Evolutionary conservation across 768 basidiomycete species (phyloP).

Genomic region (Xerocomellus chrysenteron): DNA sequence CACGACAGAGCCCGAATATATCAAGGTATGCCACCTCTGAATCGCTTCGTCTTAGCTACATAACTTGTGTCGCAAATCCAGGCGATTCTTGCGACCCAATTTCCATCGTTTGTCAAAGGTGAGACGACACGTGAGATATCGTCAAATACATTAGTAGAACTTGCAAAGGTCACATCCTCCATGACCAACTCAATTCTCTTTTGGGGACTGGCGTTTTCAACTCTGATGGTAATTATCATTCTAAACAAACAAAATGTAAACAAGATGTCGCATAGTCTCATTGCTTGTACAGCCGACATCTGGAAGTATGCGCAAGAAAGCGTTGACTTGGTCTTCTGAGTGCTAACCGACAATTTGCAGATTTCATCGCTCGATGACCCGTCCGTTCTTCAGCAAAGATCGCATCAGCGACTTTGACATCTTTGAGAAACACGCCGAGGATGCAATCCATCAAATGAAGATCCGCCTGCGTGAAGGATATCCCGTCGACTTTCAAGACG

Average conservation of each 20-base stretch:
- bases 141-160: neutral
- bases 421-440: slow-evolving; percentile 37
- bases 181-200: slow-evolving; percentile 26
- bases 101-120: slow-evolving; percentile 39
- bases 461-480: slow-evolving; percentile 34
- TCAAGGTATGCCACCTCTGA: slow-evolving; percentile 31
- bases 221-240: slow-evolving; percentile 34
- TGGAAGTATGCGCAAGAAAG: slow-evolving; percentile 35
- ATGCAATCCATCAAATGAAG: slow-evolving; percentile 35
- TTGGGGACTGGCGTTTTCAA: slow-evolving; percentile 43
- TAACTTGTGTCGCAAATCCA: slow-evolving; percentile 10
- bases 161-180: slow-evolving; percentile 22
- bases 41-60: neutral
- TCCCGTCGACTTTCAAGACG: slow-evolving; percentile 45
- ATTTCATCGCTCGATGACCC: slow-evolving; percentile 43
- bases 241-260: neutral
- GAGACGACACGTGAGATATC: neutral
- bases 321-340: neutral
- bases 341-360: slow-evolving; percentile 16
- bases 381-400: slow-evolving; percentile 42
- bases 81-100: slow-evolving; percentile 40
- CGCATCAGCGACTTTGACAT: slow-evolving; percentile 41
- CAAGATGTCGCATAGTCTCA: neutral
- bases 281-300: slow-evolving; percentile 24
- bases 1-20: slow-evolving; percentile 39